Base-by-base conservation (phyloP, 1,284 basidiomycete species). In the Heterobasidion irregulare region DNA sequence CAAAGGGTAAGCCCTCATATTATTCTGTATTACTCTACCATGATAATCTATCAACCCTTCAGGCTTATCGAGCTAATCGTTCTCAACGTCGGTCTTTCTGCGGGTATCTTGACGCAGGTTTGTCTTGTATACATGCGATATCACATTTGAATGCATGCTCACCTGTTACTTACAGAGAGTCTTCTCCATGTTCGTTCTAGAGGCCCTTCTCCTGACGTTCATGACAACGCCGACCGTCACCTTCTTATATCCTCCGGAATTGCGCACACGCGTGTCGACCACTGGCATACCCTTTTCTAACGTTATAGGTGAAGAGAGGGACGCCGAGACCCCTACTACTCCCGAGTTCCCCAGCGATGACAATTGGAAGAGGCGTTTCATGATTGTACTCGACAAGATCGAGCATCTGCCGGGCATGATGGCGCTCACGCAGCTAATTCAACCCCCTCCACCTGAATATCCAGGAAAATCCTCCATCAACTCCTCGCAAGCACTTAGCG, bases 181-280 rank as follows among this genome's bases (percentile, higher is more conserved):
- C 8, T 89, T 89, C 65, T 86, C 86, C 12, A 97, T 98, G 92
- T 95, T 98, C 62, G 93, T 96, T 26, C 73, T 97, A 36, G 91
- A 92, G 69, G 92, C 94, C 0, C 70, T 98, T 51, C 69, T 89
- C 32, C 76, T 96, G 51, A 97, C 94, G 0, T 92, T 91, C 69
- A 79, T 92, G 75, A 97, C 94, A 0, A 96, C 93, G 0, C 94
- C 94, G 1, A 75, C 88, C 50, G 92, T 94, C 12, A 79, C 85
- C 4, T 69, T 75, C 57, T 73, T 94, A 33, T 96, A 96, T 64
- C 93, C 93, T 1, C 80, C 79, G 6, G 75, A 82, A 51, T 68
- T 74, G 54, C 84, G 82, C 46, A 75, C 73, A 0, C 77, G 76
- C 32, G 76, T 75, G 9, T 64, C 72, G 0, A 68, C 70, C 2